Conservation (phyloP, 2,329 filamentous ascomycete species). For the Aspergillus puulaauensis region DNA sequence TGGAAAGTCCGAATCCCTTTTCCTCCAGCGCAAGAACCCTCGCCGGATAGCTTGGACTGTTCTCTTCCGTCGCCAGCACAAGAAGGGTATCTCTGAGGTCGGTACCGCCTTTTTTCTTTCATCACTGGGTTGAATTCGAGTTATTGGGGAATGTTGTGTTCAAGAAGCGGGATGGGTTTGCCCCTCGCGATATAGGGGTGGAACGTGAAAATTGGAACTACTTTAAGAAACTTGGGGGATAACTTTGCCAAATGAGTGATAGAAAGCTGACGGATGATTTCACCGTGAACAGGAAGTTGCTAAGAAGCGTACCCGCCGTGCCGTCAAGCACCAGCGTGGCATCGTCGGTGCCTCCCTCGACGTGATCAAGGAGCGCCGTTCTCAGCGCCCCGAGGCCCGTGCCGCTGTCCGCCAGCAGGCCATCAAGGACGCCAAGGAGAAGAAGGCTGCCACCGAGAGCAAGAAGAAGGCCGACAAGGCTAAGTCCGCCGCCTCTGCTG, state of each 20-base stretch:
- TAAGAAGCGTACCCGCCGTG: conserved; percentile 98
- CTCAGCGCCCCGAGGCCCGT: conserved; percentile 92
- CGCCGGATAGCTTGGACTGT: conserved; percentile 98
- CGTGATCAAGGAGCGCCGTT: conserved; percentile 98
- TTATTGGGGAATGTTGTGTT: conserved; percentile 13
- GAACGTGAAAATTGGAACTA: neutral
- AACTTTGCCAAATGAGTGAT: neutral
- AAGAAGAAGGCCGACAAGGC: conserved; percentile 99
- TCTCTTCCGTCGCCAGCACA: conserved; percentile 97
- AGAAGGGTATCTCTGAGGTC: conserved; percentile 99
- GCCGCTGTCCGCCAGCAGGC: conserved; percentile 83
- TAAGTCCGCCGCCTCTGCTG: conserved; percentile 73
- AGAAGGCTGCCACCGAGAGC: conserved; percentile 83
- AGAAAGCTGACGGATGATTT: conserved; percentile 30
- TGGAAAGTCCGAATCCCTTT: conserved; percentile 99
- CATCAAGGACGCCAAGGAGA: conserved; percentile 98
- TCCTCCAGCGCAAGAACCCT: conserved; percentile 99
- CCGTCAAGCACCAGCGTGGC: conserved; percentile 97
- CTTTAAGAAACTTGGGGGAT: neutral
- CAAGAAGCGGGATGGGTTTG: conserved; percentile 1
- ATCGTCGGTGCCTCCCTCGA: conserved; percentile 99
- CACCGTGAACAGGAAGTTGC: conserved; percentile 78
- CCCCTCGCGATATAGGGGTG: neutral
- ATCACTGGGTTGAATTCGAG: conserved; percentile 20
- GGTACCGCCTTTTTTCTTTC: conserved; percentile 42